These are phyloP conservation scores for Zymoseptoria ardabiliae DNA, from an alignment of 2,329 filamentous ascomycete genomes.

Conservation along the genomic window DNA sequence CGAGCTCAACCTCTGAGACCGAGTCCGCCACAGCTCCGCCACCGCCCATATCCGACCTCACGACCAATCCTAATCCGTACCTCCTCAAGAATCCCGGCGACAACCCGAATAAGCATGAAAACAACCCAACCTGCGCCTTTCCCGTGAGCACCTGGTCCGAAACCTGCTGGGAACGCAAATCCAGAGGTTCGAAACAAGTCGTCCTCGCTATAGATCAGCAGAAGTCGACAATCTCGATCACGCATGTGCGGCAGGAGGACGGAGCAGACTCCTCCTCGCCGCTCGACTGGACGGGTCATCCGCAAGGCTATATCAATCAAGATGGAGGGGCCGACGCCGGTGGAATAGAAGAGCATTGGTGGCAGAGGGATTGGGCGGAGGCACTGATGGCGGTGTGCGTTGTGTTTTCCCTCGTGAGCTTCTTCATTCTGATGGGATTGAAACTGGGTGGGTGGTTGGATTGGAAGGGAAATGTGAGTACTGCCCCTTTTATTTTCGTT, in stretches of 20 bases:
- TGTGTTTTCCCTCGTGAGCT: not conserved
- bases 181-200: too few relatives aligned
- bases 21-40: slow-evolving; percentile 1
- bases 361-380: not conserved
- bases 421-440: not conserved
- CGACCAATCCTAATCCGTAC: not conserved
- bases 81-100: slow-evolving; percentile 4
- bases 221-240: not conserved
- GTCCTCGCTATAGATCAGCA: not conserved
- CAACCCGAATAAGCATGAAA: not conserved
- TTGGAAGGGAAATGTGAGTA: not conserved
- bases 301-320: too few relatives aligned
- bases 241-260: not conserved
- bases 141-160: not conserved
- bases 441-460: not conserved
- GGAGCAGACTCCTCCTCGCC: not conserved
- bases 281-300: too few relatives aligned
- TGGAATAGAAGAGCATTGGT: not conserved
- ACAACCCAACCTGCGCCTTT: not conserved
- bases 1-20: not conserved
- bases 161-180: not conserved
- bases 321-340: too few relatives aligned
- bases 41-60: not conserved
- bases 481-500: not conserved
- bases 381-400: not conserved